Conservation (phyloP, 352 stramenopile species). For the Sclerospora graminicola region DNA sequence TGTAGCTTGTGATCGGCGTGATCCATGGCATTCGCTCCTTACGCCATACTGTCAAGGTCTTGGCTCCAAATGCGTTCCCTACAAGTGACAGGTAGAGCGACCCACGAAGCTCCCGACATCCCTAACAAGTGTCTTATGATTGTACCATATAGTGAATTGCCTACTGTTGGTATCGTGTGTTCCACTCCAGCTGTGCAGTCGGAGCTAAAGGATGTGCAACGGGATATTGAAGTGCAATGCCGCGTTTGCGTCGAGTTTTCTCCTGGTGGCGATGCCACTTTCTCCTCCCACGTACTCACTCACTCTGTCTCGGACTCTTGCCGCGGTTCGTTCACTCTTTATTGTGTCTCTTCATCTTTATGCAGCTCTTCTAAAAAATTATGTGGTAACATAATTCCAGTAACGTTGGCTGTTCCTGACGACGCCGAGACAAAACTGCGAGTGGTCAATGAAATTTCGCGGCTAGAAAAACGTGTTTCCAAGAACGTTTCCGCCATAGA, state of each 20-base stretch:
- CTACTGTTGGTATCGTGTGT: constrained; percentile 25
- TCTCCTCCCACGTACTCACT: constrained; percentile 25
- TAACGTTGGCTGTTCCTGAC: constrained; percentile 51
- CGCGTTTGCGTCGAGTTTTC: constrained; percentile 22
- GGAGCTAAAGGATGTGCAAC: constrained; percentile 25
- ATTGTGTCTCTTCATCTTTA: neutral
- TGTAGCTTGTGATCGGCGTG: constrained; percentile 72
- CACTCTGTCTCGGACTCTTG: constrained; percentile 46
- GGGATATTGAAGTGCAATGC: constrained; percentile 38
- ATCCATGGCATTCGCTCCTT: constrained; percentile 93
- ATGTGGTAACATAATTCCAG: constrained; percentile 15
- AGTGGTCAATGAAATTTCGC: constrained; percentile 44
- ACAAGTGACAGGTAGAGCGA: constrained; percentile 15
- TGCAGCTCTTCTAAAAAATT: neutral
- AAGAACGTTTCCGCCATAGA: constrained; percentile 48
- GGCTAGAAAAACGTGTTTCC: constrained; percentile 46
- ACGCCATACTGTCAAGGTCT: constrained; percentile 59
- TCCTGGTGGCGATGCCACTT: constrained; percentile 2
- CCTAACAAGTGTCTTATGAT: neutral
- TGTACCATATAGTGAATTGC: constrained; percentile 8
- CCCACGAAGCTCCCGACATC: neutral
- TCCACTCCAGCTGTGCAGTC: constrained; percentile 17
- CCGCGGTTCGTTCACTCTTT: constrained; percentile 22
- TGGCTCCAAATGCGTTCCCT: constrained; percentile 37
- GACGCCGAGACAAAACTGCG: constrained; percentile 57